A percentile compares a stretch with the other conserved stretches of the same genome.
Evolutionary conservation across 208 protist species (phyloP).

Genomic region (Crithidia thermophila): DNA sequence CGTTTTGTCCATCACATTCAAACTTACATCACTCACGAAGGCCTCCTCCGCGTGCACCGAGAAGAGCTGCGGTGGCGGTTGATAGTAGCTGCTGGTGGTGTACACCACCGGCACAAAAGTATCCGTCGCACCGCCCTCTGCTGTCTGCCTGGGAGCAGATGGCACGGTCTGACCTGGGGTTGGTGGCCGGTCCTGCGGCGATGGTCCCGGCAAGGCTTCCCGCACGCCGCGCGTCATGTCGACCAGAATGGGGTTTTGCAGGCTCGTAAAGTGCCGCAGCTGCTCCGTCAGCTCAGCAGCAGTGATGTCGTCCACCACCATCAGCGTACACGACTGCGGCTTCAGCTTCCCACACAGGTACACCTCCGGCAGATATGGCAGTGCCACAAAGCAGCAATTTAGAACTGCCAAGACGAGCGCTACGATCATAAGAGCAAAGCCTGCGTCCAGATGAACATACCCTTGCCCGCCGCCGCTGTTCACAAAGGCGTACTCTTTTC

Average conservation of each 20-base stretch:
- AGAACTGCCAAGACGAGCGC: background rate
- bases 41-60: too few relatives aligned
- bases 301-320: background rate
- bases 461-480: background rate
- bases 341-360: background rate
- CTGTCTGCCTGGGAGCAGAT: background rate
- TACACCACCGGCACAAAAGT: background rate
- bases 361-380: background rate
- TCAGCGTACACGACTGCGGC: background rate
- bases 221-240: background rate
- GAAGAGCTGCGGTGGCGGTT: conserved; percentile 10
- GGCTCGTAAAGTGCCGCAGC: background rate
- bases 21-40: too few relatives aligned
- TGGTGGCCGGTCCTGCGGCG: background rate
- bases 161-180: background rate
- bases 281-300: background rate
- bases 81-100: background rate
- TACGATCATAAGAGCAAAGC: background rate
- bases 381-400: background rate
- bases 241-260: background rate
- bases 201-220: background rate
- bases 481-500: background rate
- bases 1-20: too few relatives aligned
- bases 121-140: background rate
- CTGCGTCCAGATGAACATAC: background rate